A percentile compares a stretch with the other conserved stretches of the same genome.
Conservation (phyloP, 179 eudicot species). For the Beta corolliflora region DNA sequence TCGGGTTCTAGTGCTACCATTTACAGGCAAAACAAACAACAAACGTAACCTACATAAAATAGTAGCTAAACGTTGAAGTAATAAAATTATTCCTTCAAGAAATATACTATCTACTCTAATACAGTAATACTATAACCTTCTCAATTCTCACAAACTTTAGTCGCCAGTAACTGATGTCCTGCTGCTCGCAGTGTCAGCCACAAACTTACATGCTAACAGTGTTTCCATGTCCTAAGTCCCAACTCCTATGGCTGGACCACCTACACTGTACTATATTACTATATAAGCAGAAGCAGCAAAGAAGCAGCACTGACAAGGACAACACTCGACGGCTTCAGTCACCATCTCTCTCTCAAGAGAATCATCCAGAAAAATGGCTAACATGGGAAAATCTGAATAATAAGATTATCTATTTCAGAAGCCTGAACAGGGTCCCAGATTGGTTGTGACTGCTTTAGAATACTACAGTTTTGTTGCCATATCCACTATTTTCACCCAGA, state of each 20-base stretch:
- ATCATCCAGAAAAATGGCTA: not conserved
- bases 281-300: not conserved
- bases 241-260: not conserved
- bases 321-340: not conserved
- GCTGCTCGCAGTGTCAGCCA: too few relatives aligned
- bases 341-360: too few relatives aligned
- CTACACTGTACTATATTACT: not conserved
- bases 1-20: not conserved
- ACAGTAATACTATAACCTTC: not conserved
- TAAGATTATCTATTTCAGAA: not conserved
- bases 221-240: too few relatives aligned
- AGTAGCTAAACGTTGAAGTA: not conserved
- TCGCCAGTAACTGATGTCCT: too few relatives aligned
- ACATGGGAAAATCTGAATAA: not conserved
- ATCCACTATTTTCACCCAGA: not conserved
- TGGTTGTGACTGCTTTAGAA: too few relatives aligned
- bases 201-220: too few relatives aligned
- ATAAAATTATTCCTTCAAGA: not conserved
- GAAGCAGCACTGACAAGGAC: slow-evolving; percentile 13
- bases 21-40: not conserved
- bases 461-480: not conserved
- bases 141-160: not conserved
- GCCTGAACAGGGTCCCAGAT: not conserved
- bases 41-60: not conserved
- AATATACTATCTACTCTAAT: not conserved